Percentiles rank a stretch among this genome's conserved stretches.
Conservation (phyloP, 441 rosid species). For the Gossypium schwendimanii region DNA sequence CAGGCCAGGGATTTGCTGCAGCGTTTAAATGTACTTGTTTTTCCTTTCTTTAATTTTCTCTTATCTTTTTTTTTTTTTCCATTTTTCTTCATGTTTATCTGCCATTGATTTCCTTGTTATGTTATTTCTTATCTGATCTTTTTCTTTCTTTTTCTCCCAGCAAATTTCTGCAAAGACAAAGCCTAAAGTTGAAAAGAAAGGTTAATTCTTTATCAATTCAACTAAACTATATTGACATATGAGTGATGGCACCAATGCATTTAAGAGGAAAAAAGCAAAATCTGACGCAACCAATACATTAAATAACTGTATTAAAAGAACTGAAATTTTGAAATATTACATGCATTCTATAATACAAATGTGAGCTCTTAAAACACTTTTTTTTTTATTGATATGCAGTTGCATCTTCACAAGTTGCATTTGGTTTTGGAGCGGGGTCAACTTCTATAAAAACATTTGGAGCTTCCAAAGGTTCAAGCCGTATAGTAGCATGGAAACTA, state of each 20-base stretch:
- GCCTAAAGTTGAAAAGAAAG: conserved; percentile 68
- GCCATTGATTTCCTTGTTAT: not conserved
- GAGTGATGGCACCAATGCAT: not conserved
- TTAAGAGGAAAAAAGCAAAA: not conserved
- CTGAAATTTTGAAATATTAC: not conserved
- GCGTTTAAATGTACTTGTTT: conserved; percentile 38
- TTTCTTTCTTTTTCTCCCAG: conserved; percentile 23
- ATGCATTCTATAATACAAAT: not conserved
- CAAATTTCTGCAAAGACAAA: conserved; percentile 43
- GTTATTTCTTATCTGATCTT: not conserved
- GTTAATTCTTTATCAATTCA: conserved; percentile 21
- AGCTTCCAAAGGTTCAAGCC: conserved; percentile 20
- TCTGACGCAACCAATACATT: not conserved
- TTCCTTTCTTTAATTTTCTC: not conserved
- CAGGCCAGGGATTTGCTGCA: conserved; percentile 70
- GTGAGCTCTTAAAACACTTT: conserved; percentile 7
- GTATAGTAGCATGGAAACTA: conserved; percentile 19
- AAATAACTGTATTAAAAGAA: not conserved
- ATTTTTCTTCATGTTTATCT: not conserved
- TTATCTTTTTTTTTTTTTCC: not conserved
- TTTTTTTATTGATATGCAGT: conserved; percentile 27
- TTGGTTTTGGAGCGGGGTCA: conserved; percentile 52
- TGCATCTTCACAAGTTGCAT: conserved; percentile 55
- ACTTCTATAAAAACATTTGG: conserved; percentile 33
- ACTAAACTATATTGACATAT: not conserved